Evolutionary conservation across 164 flowering plant species (phyloP).

Genomic region (Piper betle): DNA sequence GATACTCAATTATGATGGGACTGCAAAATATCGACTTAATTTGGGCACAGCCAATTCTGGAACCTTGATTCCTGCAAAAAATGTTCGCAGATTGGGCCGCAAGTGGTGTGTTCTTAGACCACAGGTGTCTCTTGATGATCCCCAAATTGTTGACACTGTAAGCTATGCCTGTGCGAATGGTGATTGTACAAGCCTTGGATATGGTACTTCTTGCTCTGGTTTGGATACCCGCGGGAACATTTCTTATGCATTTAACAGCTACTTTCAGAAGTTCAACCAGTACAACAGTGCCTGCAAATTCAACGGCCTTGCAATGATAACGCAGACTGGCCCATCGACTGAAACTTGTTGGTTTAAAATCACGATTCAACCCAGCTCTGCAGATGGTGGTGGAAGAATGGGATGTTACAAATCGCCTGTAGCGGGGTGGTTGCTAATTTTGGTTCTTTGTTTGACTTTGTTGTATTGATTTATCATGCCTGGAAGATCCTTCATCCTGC

Average conservation of each 20-base stretch:
- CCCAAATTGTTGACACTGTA: slow-evolving; percentile 44
- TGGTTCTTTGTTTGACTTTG: not conserved
- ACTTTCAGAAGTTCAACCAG: slow-evolving; percentile 63
- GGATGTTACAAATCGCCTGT: not conserved
- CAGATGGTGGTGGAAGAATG: slow-evolving; percentile 14
- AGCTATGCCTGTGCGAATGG: slow-evolving; percentile 64
- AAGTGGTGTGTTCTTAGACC: slow-evolving; percentile 78
- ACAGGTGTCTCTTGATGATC: slow-evolving; percentile 37
- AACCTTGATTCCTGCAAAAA: slow-evolving; percentile 27
- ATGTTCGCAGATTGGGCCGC: slow-evolving; percentile 27
- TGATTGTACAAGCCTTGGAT: slow-evolving; percentile 81
- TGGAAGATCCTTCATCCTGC: not conserved
- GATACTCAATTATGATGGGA: slow-evolving; percentile 55
- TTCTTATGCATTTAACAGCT: slow-evolving; percentile 80
- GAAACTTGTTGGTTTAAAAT: slow-evolving; percentile 41
- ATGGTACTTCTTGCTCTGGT: slow-evolving; percentile 51
- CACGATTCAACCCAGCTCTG: slow-evolving; percentile 46
- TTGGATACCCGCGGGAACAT: slow-evolving; percentile 60
- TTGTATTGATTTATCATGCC: not conserved
- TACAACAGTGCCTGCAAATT: slow-evolving; percentile 60
- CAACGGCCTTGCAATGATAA: slow-evolving; percentile 30
- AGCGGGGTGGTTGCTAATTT: not conserved
- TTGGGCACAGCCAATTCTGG: slow-evolving; percentile 55
- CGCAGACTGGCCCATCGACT: slow-evolving; percentile 42
- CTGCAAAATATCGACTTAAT: slow-evolving; percentile 53